These are phyloP conservation scores for Rhizophagus clarus DNA, from an alignment of 192 early-diverging fungal genomes.

Conservation along the genomic window DNA sequence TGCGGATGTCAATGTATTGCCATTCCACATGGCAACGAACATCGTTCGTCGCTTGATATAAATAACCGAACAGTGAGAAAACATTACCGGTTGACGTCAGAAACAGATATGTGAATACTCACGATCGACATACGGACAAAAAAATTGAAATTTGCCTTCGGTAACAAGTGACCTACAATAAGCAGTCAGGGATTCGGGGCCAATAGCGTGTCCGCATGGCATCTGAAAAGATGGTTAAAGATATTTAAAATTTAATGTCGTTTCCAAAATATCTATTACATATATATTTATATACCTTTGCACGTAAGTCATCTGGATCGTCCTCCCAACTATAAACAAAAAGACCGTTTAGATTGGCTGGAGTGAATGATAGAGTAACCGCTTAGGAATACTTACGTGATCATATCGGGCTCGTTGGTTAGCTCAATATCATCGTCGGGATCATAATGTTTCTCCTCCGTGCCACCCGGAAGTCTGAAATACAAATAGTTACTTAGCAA, in stretches of 20 bases:
- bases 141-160: slow-evolving; percentile 23
- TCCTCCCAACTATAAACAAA: slow-evolving; percentile 8
- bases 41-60: slow-evolving; percentile 3
- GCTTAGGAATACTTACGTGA: slow-evolving; percentile 11
- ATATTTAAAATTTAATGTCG: slow-evolving; percentile 5
- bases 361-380: background rate
- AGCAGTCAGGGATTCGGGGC: slow-evolving; percentile 6
- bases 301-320: slow-evolving; percentile 12
- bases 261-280: slow-evolving; percentile 15
- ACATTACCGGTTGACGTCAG: slow-evolving; percentile 1
- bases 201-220: slow-evolving; percentile 17
- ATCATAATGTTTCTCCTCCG: slow-evolving; percentile 5
- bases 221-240: background rate
- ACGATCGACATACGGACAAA: slow-evolving; percentile 4
- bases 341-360: slow-evolving; percentile 6
- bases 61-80: slow-evolving; percentile 9
- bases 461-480: slow-evolving; percentile 17
- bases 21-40: slow-evolving; percentile 10
- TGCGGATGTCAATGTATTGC: slow-evolving; percentile 20
- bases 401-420: slow-evolving; percentile 16
- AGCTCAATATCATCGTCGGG: background rate
- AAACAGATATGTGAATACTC: background rate
- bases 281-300: too few species aligned
- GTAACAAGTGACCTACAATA: slow-evolving; percentile 18
- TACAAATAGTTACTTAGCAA: background rate